Evolutionary conservation across 306 rosid genomes (phyloP), one percentile per base, ranked within the genome.

Genomic region (Cucurbita maxima): DNA sequence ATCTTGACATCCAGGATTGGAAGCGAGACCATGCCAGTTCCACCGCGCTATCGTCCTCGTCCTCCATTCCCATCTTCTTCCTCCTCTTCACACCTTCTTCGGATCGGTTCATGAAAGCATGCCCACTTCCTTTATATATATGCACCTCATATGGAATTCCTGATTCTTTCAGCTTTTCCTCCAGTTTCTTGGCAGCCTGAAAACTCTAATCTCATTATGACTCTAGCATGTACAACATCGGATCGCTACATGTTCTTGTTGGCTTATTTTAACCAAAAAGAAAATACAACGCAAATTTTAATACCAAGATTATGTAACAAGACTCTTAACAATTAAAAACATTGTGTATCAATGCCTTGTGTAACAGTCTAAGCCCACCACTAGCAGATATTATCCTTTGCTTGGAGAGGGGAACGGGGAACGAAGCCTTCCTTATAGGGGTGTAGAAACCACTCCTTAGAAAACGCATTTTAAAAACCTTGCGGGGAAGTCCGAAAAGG

Each of bases 81-180:
- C 97, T 89, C 81, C 97, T 88, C 81, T 78, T 41, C 79, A 87
- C 80, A 55, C 96, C 97, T 72, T 91, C 96, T 10, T 86, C 77
- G 20, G 99, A 94, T 61, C 88, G 86, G 86, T 94, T 91, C 99
- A 94, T 91, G 89, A 94, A 94, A 36, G 99, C 96, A 66, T 94
- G 99, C 1, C 76, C 80, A 54, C 76, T 85, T 68, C 97, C 96
- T 0, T 92, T 89, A 78, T 91, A 89, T 66, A 88, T 76, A 86
- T 85, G 85, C 51, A 94, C 96, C 82, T 94, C 97, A 50, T 82
- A 75, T 38, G 97, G 88, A 82, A 91, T 76, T 77, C 96, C 96
- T 58, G 97, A 82, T 60, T 85, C 86, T 83, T 94, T 87, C 84
- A 94, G 79, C 86, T 91, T 89, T 82, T 88, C 96, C 87, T 89